Conservation (phyloP, 163 green algal genomes). For the Chlamydomonas reinhardtii region DNA sequence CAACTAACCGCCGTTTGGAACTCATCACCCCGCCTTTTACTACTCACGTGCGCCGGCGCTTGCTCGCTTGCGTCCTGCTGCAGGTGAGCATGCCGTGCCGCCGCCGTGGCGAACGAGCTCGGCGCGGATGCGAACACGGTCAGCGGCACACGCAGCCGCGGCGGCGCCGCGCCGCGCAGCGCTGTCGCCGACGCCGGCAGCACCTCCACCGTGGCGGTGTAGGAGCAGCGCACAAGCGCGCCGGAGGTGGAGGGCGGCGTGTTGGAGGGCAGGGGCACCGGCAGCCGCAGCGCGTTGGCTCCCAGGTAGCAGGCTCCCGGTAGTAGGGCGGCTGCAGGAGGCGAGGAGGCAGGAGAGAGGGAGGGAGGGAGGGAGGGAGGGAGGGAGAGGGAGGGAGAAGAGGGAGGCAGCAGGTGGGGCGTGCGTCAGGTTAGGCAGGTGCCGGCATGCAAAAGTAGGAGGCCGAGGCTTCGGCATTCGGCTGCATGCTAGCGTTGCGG, state of each 20-base stretch:
- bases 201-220: neutral
- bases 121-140: neutral
- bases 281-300: neutral
- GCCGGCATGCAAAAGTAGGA: too few relatives aligned
- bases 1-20: too few relatives aligned
- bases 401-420: too few relatives aligned
- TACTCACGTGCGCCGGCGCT: too few relatives aligned
- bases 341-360: neutral
- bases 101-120: neutral
- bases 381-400: neutral
- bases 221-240: neutral
- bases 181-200: neutral
- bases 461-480: too few relatives aligned
- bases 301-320: neutral
- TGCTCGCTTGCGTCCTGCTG: too few relatives aligned
- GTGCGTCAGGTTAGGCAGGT: too few relatives aligned
- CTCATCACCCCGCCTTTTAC: too few relatives aligned
- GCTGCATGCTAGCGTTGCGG: too few relatives aligned
- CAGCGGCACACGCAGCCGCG: neutral
- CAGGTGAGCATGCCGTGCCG: too few relatives aligned
- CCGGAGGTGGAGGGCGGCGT: neutral
- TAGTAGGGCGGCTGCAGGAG: neutral
- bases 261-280: neutral
- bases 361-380: too few relatives aligned
- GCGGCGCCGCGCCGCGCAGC: too few relatives aligned